phyloP scores from a whole-genome alignment of 495 filamentous ascomycete species.

The Aspergillus campestris region DNA sequence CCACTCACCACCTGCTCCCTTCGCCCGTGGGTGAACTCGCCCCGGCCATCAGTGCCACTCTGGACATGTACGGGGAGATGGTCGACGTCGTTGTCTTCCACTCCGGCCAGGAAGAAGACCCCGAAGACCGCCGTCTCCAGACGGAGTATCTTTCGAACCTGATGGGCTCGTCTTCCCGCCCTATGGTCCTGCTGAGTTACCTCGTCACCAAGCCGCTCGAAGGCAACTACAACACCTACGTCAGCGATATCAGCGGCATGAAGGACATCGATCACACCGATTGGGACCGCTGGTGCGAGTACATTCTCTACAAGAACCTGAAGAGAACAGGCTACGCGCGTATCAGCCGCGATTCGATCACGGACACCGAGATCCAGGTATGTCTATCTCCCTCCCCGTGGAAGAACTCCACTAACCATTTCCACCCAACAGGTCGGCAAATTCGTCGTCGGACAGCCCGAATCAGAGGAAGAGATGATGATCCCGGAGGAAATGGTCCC shows the following conservation, averaged over 20 bases:
- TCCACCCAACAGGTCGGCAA: slow-evolving; percentile 62
- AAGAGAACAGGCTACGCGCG: slow-evolving; percentile 83
- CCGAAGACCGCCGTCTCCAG: slow-evolving; percentile 86
- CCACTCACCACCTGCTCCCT: slow-evolving; percentile 89
- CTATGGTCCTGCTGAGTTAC: slow-evolving; percentile 81
- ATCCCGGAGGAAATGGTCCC: slow-evolving; percentile 62
- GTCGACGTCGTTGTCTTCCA: slow-evolving; percentile 98
- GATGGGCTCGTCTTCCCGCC: slow-evolving; percentile 77
- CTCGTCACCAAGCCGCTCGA: slow-evolving; percentile 82
- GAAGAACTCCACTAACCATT: slow-evolving; percentile 7
- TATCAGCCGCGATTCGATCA: slow-evolving; percentile 82
- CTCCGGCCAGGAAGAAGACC: slow-evolving; percentile 96
- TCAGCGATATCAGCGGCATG: slow-evolving; percentile 81
- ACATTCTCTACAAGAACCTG: slow-evolving; percentile 89
- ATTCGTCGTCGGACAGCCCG: slow-evolving; percentile 73
- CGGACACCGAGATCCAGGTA: slow-evolving; percentile 94
- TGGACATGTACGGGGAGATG: slow-evolving; percentile 83
- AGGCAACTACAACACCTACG: slow-evolving; percentile 97
- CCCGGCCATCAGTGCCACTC: slow-evolving; percentile 89
- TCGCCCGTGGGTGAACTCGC: slow-evolving; percentile 91
- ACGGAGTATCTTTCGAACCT: slow-evolving; percentile 76
- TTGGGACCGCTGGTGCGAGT: slow-evolving; percentile 99
- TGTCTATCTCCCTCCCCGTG: slow-evolving; percentile 8
- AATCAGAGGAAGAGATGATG: slow-evolving; percentile 48
- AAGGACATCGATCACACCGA: slow-evolving; percentile 88